Conservation (phyloP, 1,284 basidiomycete genomes). For the Pascua guehoae region DNA sequence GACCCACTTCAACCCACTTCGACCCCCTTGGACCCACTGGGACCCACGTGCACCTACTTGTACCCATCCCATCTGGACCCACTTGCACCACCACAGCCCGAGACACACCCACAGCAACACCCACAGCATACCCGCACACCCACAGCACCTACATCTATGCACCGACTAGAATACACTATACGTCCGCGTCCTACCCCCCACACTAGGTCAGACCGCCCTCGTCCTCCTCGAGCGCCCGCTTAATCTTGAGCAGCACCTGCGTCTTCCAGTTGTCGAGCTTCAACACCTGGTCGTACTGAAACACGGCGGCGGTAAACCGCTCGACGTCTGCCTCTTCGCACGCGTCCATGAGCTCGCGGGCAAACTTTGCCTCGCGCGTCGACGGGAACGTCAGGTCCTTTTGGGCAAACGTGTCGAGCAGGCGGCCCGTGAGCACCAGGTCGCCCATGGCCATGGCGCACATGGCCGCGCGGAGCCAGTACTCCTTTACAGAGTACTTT, state of each 20-base stretch:
- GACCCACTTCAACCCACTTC: too few species aligned
- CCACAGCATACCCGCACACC: too few species aligned
- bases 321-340: constrained; percentile 75
- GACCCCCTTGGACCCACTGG: too few species aligned
- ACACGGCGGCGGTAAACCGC: constrained; percentile 64
- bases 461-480: constrained; percentile 82
- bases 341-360: constrained; percentile 69
- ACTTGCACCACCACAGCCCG: neutral
- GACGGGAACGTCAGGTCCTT: constrained; percentile 74
- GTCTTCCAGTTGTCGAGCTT: constrained; percentile 97
- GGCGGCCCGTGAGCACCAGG: constrained; percentile 73
- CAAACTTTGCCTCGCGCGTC: constrained; percentile 85
- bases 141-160: constrained; percentile 8
- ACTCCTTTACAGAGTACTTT: constrained; percentile 98
- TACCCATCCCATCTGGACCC: neutral
- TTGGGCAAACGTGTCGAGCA: constrained; percentile 67
- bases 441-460: constrained; percentile 89
- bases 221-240: constrained; percentile 68
- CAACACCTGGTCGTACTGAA: constrained; percentile 80
- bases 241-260: constrained; percentile 77
- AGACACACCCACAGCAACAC: constrained; percentile 7
- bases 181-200: neutral
- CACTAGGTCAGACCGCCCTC: constrained; percentile 50
- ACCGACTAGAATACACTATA: neutral
- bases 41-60: too few species aligned